Evolutionary conservation across 805 yeast genomes (phyloP).

Genomic region (Nakazawaea pomicola): DNA sequence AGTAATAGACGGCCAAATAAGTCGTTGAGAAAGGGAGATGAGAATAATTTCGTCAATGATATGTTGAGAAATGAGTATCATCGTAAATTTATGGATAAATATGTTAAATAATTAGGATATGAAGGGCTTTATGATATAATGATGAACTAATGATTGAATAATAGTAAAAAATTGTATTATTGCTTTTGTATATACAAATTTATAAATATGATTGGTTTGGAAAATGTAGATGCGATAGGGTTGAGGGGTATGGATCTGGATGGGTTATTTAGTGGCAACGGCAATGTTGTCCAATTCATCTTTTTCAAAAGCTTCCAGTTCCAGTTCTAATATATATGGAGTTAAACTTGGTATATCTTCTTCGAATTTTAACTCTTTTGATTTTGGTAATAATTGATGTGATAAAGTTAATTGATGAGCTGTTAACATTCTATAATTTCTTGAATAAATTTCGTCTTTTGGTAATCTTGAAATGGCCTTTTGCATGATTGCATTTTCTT

Average conservation of each 20-base stretch:
- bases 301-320: slow-evolving; percentile 86
- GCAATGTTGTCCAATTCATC: slow-evolving; percentile 79
- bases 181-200: neutral
- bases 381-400: slow-evolving; percentile 79
- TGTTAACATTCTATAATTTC: slow-evolving; percentile 87
- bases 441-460: slow-evolving; percentile 75
- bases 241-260: slow-evolving; percentile 1
- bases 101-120: slow-evolving; percentile 28
- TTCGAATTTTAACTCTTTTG: slow-evolving; percentile 71
- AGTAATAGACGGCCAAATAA: too few species aligned
- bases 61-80: slow-evolving; percentile 36
- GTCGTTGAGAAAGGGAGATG: slow-evolving; percentile 20
- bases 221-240: neutral
- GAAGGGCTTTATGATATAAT: too few species aligned
- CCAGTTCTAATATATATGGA: slow-evolving; percentile 91
- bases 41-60: slow-evolving; percentile 22
- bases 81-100: slow-evolving; percentile 34
- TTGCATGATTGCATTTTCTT: slow-evolving; percentile 83
- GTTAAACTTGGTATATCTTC: slow-evolving; percentile 80
- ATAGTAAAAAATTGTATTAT: too few species aligned
- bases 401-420: slow-evolving; percentile 86
- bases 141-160: neutral
- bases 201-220: slow-evolving; percentile 1
- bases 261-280: slow-evolving; percentile 24
- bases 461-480: slow-evolving; percentile 88